phyloP scores from a whole-genome alignment of 371 early-diverging fungal species.

The Phascolomyces articulosus region DNA sequence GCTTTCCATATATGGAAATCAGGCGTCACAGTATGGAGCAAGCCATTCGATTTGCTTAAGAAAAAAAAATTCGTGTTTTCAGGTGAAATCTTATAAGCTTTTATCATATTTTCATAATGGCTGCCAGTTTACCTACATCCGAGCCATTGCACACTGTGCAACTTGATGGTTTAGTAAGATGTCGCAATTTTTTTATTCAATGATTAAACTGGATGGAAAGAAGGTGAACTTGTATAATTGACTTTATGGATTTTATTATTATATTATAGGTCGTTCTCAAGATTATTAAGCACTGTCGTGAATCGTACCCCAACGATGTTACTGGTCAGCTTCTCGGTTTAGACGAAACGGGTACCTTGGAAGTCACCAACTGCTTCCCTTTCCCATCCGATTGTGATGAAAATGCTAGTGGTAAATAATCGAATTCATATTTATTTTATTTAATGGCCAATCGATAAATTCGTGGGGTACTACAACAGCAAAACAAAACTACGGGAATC shows the following conservation, averaged over 20 bases:
- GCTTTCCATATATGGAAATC: not conserved
- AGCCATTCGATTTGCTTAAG: not conserved
- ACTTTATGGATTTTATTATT: not conserved
- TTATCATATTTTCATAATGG: constrained; percentile 14
- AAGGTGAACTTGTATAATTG: not conserved
- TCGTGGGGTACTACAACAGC: not conserved
- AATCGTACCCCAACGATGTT: constrained; percentile 76
- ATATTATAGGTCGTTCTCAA: constrained; percentile 79
- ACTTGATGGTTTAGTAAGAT: constrained; percentile 62
- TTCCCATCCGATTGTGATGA: constrained; percentile 69
- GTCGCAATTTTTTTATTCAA: not conserved
- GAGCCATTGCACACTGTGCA: constrained; percentile 49
- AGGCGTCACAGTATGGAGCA: not conserved
- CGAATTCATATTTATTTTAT: not conserved
- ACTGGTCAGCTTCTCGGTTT: constrained; percentile 92
- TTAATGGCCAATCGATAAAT: too few species aligned
- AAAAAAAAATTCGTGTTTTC: constrained; percentile 14
- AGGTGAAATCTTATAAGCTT: too few species aligned
- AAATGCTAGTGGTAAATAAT: constrained; percentile 49
- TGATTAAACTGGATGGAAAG: too few species aligned
- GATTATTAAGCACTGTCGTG: constrained; percentile 95
- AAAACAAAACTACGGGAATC: too few species aligned
- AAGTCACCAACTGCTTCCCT: constrained; percentile 91
- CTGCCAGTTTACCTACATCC: constrained; percentile 29
- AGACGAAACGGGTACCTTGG: constrained; percentile 82